Base-by-base conservation (phyloP, 805 yeast genomes). In the Ogataea neopini region DNA sequence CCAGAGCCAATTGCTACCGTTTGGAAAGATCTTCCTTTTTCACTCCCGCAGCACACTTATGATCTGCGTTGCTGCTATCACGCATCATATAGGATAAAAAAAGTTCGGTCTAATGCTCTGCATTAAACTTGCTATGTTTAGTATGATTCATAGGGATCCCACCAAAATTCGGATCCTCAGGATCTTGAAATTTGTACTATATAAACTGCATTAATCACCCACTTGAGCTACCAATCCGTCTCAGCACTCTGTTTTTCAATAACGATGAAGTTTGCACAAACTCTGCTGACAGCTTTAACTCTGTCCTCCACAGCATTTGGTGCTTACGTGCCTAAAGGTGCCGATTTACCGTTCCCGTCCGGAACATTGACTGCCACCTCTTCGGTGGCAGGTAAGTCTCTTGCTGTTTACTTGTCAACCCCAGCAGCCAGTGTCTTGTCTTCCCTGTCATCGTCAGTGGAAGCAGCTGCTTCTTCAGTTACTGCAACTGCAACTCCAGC, bases 321-420 rank as follows among this genome's bases (percentile, higher is more conserved):
- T 14, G 40, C 40, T 3, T 22, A 23, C 30, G 40, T 37, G 9
- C 40, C 40, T 4, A 37, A 25, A 36, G 40, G 40, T 11, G 40
- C 40, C 6, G 29, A 36, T 4, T 26, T 36, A 18, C 26, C 29
- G 11, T 34, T n/a, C n/a, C 37, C 37, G 20, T 17, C 40, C 10
- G 40, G 29, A 3, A 22, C 7, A 4, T 4, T 36, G 29, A 20
- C 40, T 19, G 22, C 26, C 14, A 36, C 40, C 17, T 17, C 40
- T 10, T 6, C 15, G 7, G 40, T 36, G 15, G 15, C 26, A 17
- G 40, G 40, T 8, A 36, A 36, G 17, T 11, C 40, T 22, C 26
- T 36, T 9, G 40, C 40, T 6, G 25, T 36, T 10, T 36, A 22
- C 40, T 10, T 36, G 18, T 29, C 20, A 11, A 36, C 40, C 29